phyloP scores from a whole-genome alignment of 805 yeast species.

The Yarrowia sp. region DNA sequence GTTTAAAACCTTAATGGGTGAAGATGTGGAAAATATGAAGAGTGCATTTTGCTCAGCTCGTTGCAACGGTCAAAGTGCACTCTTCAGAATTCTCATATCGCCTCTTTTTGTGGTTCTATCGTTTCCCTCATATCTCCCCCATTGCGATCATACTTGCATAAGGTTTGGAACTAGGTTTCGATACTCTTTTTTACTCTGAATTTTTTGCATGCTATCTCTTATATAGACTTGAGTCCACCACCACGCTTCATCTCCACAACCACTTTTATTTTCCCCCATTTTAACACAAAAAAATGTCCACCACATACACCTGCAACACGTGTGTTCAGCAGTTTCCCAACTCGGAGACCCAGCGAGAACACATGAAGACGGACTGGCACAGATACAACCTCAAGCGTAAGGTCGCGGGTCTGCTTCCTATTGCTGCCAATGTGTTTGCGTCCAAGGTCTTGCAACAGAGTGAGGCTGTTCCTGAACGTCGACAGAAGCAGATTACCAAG shows the following conservation, averaged over 20 bases:
- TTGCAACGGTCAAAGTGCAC: not conserved
- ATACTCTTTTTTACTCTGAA: conserved; percentile 20
- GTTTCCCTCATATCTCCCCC: not conserved
- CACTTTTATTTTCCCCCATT: not conserved
- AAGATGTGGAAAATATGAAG: not conserved
- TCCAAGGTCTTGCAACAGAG: conserved; percentile 55
- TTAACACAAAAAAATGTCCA: not conserved
- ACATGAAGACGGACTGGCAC: conserved; percentile 99
- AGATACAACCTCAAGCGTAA: conserved; percentile 91
- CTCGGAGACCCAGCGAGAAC: conserved; percentile 83
- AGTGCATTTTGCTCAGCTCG: too few species aligned
- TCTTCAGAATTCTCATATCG: too few species aligned
- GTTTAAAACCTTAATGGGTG: too few species aligned
- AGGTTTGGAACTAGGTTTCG: not conserved
- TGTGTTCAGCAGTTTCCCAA: conserved; percentile 77
- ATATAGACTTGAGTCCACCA: not conserved
- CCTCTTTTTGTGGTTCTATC: too few species aligned
- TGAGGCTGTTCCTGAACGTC: conserved; percentile 29
- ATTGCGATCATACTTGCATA: conserved; percentile 21
- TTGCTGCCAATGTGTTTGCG: conserved; percentile 64
- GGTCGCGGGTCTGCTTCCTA: conserved; percentile 77
- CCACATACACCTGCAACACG: conserved; percentile 74
- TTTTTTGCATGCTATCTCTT: conserved; percentile 17
- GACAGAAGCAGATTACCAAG: conserved; percentile 38
- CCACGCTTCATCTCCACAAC: too few species aligned